These are phyloP conservation scores for Aspergillus melleus DNA, from an alignment of 2,329 filamentous ascomycete genomes.

Conservation along the genomic window DNA sequence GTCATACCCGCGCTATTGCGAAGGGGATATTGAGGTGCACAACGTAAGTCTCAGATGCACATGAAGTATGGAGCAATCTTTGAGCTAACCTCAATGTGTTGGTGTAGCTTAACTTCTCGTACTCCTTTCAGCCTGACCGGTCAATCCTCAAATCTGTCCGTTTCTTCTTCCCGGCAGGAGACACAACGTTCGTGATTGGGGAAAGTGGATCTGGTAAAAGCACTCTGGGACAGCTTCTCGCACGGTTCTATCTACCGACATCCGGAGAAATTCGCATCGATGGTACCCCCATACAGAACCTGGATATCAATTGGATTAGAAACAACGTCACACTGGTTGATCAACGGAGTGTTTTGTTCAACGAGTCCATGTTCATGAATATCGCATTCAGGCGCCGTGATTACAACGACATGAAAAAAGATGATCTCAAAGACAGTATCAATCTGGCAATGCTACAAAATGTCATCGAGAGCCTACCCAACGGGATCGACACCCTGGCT, in stretches of 20 bases:
- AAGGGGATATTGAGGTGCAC: conserved; percentile 68
- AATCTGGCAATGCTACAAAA: conserved; percentile 68
- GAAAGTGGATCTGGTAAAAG: conserved; percentile 91
- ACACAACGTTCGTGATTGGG: conserved; percentile 79
- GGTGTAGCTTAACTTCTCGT: conserved; percentile 73
- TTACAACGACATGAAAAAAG: conserved; percentile 49
- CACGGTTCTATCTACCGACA: conserved; percentile 71
- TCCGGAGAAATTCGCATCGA: conserved; percentile 70
- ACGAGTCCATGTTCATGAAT: conserved; percentile 76
- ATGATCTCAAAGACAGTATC: conserved; percentile 63
- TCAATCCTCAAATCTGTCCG: conserved; percentile 61
- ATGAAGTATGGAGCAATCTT: not conserved
- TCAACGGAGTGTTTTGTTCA: conserved; percentile 78
- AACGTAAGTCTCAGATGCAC: conserved; percentile 51
- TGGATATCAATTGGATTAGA: conserved; percentile 72
- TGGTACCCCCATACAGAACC: conserved; percentile 56
- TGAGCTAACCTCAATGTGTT: not conserved
- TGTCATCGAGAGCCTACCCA: conserved; percentile 65
- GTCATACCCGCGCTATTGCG: conserved; percentile 46
- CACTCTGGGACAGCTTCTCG: conserved; percentile 76
- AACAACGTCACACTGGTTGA: conserved; percentile 78
- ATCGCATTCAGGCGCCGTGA: conserved; percentile 68
- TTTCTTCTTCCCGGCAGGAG: conserved; percentile 69
- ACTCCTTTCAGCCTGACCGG: conserved; percentile 67
- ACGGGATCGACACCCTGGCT: conserved; percentile 70